Conservation (phyloP, 108 stramenopile species). For the Skeletonema potamos region DNA sequence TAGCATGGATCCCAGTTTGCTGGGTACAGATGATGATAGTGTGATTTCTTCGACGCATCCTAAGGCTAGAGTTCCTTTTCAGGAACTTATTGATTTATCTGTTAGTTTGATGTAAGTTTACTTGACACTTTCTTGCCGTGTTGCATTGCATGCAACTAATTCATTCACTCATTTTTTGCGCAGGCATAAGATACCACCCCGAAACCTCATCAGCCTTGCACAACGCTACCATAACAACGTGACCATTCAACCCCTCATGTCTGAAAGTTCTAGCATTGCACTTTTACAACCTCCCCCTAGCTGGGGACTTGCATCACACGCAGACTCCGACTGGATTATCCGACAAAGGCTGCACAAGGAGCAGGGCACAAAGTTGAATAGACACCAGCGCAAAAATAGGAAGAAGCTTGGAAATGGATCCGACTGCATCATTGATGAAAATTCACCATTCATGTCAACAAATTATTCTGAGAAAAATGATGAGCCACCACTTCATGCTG, state of each 20-base stretch:
- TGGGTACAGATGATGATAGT: slow-evolving; percentile 31
- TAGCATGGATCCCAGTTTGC: slow-evolving; percentile 28
- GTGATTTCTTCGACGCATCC: slow-evolving; percentile 10
- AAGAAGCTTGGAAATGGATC: slow-evolving; percentile 25
- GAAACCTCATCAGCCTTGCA: slow-evolving; percentile 61
- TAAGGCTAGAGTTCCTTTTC: slow-evolving; percentile 68
- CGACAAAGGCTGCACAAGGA: slow-evolving; percentile 58
- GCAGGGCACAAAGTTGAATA: slow-evolving; percentile 48
- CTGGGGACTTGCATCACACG: slow-evolving; percentile 51
- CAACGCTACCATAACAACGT: slow-evolving; percentile 50
- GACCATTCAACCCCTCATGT: slow-evolving; percentile 41
- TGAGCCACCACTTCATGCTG: slow-evolving; percentile 26
- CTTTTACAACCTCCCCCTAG: slow-evolving; percentile 60
- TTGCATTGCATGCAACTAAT: neutral
- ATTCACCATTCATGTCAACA: neutral
- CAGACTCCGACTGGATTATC: slow-evolving; percentile 70
- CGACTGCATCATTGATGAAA: neutral
- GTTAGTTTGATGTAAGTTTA: slow-evolving; percentile 64
- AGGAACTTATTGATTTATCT: slow-evolving; percentile 78
- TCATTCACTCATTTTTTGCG: neutral
- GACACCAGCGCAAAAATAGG: slow-evolving; percentile 55
- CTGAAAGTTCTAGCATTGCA: slow-evolving; percentile 47
- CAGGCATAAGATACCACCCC: slow-evolving; percentile 75
- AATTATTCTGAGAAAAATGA: slow-evolving; percentile 13
- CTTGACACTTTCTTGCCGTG: neutral